Base-by-base conservation (phyloP, 108 stramenopile species). In the Nitzschia inconspicua region DNA sequence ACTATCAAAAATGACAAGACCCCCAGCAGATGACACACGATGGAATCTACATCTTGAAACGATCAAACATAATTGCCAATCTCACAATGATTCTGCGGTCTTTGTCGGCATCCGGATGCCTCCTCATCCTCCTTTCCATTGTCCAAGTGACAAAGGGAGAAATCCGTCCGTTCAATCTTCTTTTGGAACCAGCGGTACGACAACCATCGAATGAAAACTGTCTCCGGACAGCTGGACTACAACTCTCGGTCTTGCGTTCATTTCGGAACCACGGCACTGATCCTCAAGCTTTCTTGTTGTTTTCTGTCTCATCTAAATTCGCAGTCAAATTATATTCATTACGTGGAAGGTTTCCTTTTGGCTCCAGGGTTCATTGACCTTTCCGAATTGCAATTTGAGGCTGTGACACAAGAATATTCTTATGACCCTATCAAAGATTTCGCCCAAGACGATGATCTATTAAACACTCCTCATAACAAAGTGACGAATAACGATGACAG, bases 291-390 rank as follows among this genome's bases (percentile, higher is more conserved):
- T 46, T 56, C 35, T 5, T 60, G 14, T 31, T 3, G 30, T 60
- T 10, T 23, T 16, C 27, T 19, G 18, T 13, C 43, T 59, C 41
- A 32, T 47, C 35, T 60, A 23, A 18, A 2, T 29, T 49, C 16
- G 2, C 30, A 70, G 68, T 68, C 72, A 41, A 60, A 68, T 58
- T 86, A 77, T 41, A 82, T 89, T 48, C 85, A 86, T 51, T 86
- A 67, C 59, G 59, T 75, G 30, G 85, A 89, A 41, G 88, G 86
- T 4, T 93, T 65, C 66, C 44, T 93, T 10, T 53, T 89, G 20
- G 69, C 84, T 13, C 92, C 92, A 2, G 92, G 92, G 16, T 88
- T 49, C 37, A 77, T 93, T 23, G 92, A 93, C 47, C 57, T 93
- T 16, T 70, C 77, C 18, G 53, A 68, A 24, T 57, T 93, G 30